Base-by-base conservation (phyloP, 192 early-diverging fungal genomes). In the Entomortierella chlamydospora region DNA sequence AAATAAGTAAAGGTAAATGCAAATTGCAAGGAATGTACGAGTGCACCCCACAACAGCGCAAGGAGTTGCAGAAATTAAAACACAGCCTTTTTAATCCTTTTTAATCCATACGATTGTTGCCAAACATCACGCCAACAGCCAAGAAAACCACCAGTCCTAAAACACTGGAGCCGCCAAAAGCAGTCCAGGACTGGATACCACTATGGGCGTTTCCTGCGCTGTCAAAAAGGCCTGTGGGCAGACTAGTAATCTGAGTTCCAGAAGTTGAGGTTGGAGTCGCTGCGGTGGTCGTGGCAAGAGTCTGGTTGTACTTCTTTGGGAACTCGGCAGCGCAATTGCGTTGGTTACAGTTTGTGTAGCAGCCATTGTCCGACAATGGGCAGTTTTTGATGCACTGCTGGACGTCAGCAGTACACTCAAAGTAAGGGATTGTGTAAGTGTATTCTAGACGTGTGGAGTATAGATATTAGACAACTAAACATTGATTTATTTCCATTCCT, bases 231-330 rank as follows among this genome's bases (percentile, higher is more conserved):
- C 59, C 42, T 31, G 66, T 66, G 18, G 74, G 74, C 13, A 78
- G 28, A 37, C 37, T 67, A 0, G 74, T 78, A 7, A 39, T 26
- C 34, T 39, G 42, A 26, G 66, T 45, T 28, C 53, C 49, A 30
- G 18, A 11, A 0, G 61, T 57, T 17, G 66, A 57, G 0, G 74
- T 69, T 17, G 73, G 55, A 2, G 61, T 64, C 7, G 74, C 7
- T 0, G 49, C 11, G 15, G 29, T 31, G 8, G 74, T 64, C 31
- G 74, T 78, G 1, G 74, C 66, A 26, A 78, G 50, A 43, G 67
- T 70, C 30, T 78, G 74, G 61, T 78, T 69, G 55, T 78, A 77
- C 42, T 77, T 77, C 37, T 77, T 77, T 29, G 73, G 73, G 49
- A 70, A 70, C 41, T 78, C 67, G 29, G 74, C 74, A 0, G 67